Base-by-base conservation (phyloP, 352 stramenopile species). In the Globisporangium viniferum region DNA sequence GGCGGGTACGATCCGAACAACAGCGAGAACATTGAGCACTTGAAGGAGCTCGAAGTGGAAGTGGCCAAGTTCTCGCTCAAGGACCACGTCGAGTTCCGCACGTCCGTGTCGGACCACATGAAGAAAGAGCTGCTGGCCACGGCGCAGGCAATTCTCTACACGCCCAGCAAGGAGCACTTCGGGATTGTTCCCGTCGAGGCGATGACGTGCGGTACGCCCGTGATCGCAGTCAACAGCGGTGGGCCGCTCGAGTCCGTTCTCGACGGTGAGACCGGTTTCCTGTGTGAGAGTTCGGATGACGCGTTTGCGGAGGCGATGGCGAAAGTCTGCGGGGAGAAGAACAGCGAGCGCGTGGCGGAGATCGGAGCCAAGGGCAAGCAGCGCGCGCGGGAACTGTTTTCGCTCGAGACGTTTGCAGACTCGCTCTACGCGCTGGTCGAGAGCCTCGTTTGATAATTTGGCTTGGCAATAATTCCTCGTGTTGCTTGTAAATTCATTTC, bases 111-210 rank as follows among this genome's bases (percentile, higher is more conserved):
- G 0, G 92, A 98, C 75, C 70, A 73, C 15, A 91, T 91, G 77
- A 93, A 97, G 64, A 88, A 92, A 4, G 72, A 87, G 39, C 72
- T 99, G 33, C 80, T 99, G 33, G 72, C 78, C 53, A 89, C 79
- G 2, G 92, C 94, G 3, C 81, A 86, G 15, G 94, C 90, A 33
- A 87, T 99, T 36, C 73, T 99, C 20, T 99, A 99, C 75, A 99
- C 97, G 46, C 97, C 97, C 10, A 85, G 95, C 63, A 88, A 94
- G 41, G 97, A 99, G 77, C 97, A 99, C 76, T 99, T 99, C 79
- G 97, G 97, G n/a, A 99, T 99, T 69, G 97, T 99, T 2, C 97
- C 97, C 0, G 81, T 99, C 18, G 97, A 99, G 73, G 95, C 94
- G n/a, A 99, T 99, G 97, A 96, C 94, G 68, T 94, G 92, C 9